Evolutionary conservation across 371 early-diverging fungal genomes (phyloP), one percentile per base, ranked within the genome.

Genomic region (Rhizopus sp.): DNA sequence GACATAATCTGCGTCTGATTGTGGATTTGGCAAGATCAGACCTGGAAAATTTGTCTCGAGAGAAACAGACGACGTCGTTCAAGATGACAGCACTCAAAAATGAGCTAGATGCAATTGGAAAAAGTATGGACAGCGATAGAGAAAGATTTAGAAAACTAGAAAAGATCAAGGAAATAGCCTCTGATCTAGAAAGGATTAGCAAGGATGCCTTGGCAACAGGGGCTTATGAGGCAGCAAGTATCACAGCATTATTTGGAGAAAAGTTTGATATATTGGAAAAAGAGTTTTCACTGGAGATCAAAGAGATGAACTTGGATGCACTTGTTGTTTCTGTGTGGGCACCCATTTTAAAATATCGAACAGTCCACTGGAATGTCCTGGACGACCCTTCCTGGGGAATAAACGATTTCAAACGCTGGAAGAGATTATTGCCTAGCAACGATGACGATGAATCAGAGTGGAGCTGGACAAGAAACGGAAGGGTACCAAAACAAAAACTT

Each of bases 1-100:
- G 90, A 12, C 88, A 94, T 62, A 94, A 94, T 50, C 54, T 93
- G 9, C 79, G 85, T 4, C 63, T 92, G 3, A 68, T 93, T 55
- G 87, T 85, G 0, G 89, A 90, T 50, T 72, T 91, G 31, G 77
- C 92, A 0, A 79, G 86, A 48, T 64, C 73, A 9, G 90, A 92
- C 62, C 62, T 93, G 34, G 78, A 90, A 50, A 86, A 88, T 34
- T 38, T 88, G 17, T 70, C 87, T 1, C 57, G 86, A 33, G 84
- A 85, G 42, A 78, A 82, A 35, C 78, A 83, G 17, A 63, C 75
- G 0, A 82, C 75, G 32, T 62, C 66, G 7, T 65, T 75, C 4
- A 69, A 75, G 4, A 60, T 69, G 47, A 65, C 80, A 48, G 59
- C 79, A 1, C 38, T 88, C 17, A 69, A 77, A 15, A 60, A 60